phyloP scores from a whole-genome alignment of 768 basidiomycete genomes.

The Hemileccinum rubropunctum region DNA sequence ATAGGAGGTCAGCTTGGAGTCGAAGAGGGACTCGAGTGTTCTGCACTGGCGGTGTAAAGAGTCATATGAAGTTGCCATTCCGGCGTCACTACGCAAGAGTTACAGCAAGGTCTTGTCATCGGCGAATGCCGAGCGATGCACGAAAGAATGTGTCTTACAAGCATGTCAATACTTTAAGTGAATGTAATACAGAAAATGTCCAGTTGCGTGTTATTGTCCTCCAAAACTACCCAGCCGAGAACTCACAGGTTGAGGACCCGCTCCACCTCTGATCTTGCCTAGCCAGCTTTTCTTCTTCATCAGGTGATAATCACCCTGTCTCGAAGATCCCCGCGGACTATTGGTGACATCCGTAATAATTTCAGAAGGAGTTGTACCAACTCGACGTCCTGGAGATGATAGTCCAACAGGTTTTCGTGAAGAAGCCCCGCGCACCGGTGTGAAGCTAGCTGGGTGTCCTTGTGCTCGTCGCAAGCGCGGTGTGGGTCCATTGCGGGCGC shows the following conservation, averaged over 20 bases:
- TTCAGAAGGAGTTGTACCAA: conserved; percentile 35
- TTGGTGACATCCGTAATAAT: conserved; percentile 64
- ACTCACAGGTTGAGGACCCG: conserved; percentile 16
- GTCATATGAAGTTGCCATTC: conserved; percentile 83
- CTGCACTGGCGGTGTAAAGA: conserved; percentile 88
- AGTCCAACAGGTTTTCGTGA: conserved; percentile 30
- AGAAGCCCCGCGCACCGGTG: conserved; percentile 57
- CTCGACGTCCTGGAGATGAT: conserved; percentile 50
- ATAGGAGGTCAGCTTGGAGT: conserved; percentile 88
- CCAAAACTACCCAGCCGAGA: conserved; percentile 22
- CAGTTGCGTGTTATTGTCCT: conserved; percentile 24
- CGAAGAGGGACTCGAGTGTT: conserved; percentile 90
- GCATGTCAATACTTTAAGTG: conserved; percentile 1
- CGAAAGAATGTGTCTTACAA: not conserved
- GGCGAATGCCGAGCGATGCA: conserved; percentile 18
- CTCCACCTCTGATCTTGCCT: conserved; percentile 59
- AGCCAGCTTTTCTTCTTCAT: conserved; percentile 64
- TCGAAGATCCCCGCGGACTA: conserved; percentile 44
- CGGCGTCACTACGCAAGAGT: not conserved
- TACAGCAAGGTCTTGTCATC: not conserved
- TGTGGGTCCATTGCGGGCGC: conserved; percentile 39
- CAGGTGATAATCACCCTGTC: conserved; percentile 19
- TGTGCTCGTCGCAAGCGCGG: conserved; percentile 63
- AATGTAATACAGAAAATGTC: conserved; percentile 18
- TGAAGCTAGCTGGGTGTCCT: conserved; percentile 64